Percentiles rank a stretch among this genome's conserved stretches.
These are phyloP conservation scores for Westerdykella aurantiaca DNA, from an alignment of 2,329 filamentous ascomycete species.

Conservation along the genomic window DNA sequence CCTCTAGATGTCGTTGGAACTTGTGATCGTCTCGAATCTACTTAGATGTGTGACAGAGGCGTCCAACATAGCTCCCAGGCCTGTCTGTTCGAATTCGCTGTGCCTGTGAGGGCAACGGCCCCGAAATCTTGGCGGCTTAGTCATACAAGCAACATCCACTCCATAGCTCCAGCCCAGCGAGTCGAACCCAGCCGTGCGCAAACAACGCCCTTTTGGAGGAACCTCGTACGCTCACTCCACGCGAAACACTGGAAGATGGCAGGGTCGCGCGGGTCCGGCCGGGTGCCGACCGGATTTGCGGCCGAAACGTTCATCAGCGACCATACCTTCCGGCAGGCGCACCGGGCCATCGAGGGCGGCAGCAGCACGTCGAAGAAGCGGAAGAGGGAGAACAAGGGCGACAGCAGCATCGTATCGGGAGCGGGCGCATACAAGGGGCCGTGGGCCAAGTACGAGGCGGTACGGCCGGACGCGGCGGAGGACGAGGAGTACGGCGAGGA, in stretches of 20 bases:
- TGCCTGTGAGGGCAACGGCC: too few relatives aligned
- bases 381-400: constrained; percentile 80
- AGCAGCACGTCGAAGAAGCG: constrained; percentile 62
- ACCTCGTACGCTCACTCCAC: too few relatives aligned
- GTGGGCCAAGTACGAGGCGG: constrained; percentile 78
- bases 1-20: too few relatives aligned
- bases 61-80: too few relatives aligned
- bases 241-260: not conserved
- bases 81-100: too few relatives aligned
- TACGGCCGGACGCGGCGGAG: constrained; percentile 62
- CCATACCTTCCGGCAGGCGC: constrained; percentile 79
- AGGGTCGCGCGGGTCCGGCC: constrained; percentile 25
- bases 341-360: constrained; percentile 67
- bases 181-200: too few relatives aligned
- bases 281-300: constrained; percentile 68
- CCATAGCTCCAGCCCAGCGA: too few relatives aligned
- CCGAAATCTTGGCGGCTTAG: too few relatives aligned
- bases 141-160: too few relatives aligned
- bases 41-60: too few relatives aligned
- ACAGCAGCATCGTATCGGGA: constrained; percentile 77
- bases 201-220: too few relatives aligned
- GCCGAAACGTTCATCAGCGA: constrained; percentile 87
- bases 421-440: constrained; percentile 86
- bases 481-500: constrained; percentile 59
- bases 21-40: too few relatives aligned